Base-by-base conservation (phyloP, 345 rosid genomes). In the Orychophragmus violaceus region DNA sequence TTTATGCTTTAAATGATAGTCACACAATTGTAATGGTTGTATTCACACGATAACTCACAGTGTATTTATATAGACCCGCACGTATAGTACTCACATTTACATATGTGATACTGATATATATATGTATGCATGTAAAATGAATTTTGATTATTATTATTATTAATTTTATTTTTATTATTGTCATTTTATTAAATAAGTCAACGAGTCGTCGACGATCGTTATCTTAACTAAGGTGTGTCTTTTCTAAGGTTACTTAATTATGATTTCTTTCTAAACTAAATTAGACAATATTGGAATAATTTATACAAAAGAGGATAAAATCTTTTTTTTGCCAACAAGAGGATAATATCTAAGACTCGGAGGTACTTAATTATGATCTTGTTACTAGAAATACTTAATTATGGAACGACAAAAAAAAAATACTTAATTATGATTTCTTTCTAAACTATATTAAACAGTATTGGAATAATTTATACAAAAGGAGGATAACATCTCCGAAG, bases 21-120 rank as follows among this genome's bases (percentile, higher is more conserved):
- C 77, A 73, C 77, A 73, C 77, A 73, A 66, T 59, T 73, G 67
- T 66, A 73, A 66, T 73, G 76, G 71, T 59, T 58, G 61, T 58
- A 50, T 50, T 72, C 67, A 65, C 71, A 64, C 76, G 45, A 72
- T 59, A 21, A 50, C 66, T 72, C 60, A 29, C 50, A 62, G 37
- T 59, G 17, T 65, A 59, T 65, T 39, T 73, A 59, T 73, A 66
- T 59, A 66, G 67, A 73, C 64, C 75, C 69, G 63, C 75, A 71
- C 75, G 75, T 58, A 71, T 41, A 41, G n/a, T 69, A 59, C 66
- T 59, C 63, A 53, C 57, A 9, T 55, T 71, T 54, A 12, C 74
- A 21, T 28, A 27, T 36, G 4, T 36, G 16, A n/a, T n/a, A n/a
- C n/a, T n/a, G n/a, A n/a, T n/a, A n/a, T n/a, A n/a, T n/a, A n/a